A percentile compares a stretch with the other conserved stretches of the same genome.
These are phyloP conservation scores for Cyamopsis tetragonoloba DNA, from an alignment of 306 rosid genomes.

Conservation along the genomic window DNA sequence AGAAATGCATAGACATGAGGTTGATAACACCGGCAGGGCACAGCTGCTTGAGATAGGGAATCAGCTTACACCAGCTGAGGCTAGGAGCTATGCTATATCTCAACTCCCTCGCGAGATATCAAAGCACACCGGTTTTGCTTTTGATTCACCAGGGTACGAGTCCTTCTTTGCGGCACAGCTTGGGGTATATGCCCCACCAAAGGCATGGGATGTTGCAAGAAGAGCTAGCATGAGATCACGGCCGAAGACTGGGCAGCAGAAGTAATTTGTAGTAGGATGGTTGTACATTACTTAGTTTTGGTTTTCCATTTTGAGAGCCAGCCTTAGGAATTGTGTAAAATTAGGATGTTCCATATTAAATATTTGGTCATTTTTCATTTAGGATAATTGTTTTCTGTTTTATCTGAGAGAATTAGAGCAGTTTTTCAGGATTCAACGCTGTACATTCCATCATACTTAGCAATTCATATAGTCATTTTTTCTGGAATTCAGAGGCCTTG, in stretches of 20 bases:
- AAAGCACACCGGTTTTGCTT: slow-evolving; percentile 92
- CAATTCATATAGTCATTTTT: slow-evolving; percentile 25
- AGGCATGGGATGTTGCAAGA: slow-evolving; percentile 97
- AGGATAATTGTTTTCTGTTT: slow-evolving; percentile 7
- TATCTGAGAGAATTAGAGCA: slow-evolving; percentile 17
- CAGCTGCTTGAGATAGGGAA: slow-evolving; percentile 58
- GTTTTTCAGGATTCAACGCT: slow-evolving; percentile 25
- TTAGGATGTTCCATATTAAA: slow-evolving; percentile 44
- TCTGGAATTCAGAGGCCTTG: slow-evolving; percentile 1
- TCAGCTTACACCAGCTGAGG: slow-evolving; percentile 66
- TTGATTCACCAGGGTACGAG: slow-evolving; percentile 92
- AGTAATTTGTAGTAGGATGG: slow-evolving; percentile 37
- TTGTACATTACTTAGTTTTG: slow-evolving; percentile 51
- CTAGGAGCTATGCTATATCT: slow-evolving; percentile 76
- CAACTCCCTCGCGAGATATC: slow-evolving; percentile 78
- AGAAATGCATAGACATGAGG: slow-evolving; percentile 77
- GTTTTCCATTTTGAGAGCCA: slow-evolving; percentile 34
- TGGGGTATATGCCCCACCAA: slow-evolving; percentile 76
- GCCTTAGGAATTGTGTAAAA: slow-evolving; percentile 51
- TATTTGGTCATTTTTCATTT: slow-evolving; percentile 18
- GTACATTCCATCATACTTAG: slow-evolving; percentile 39
- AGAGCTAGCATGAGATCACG: slow-evolving; percentile 76
- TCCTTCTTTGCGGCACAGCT: slow-evolving; percentile 87
- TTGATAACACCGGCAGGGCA: slow-evolving; percentile 53
- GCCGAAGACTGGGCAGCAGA: slow-evolving; percentile 45